Percentiles rank a stretch among this genome's conserved stretches.
phyloP scores from a whole-genome alignment of 73 alveolate genomes.

The Paramecium biaurelia region DNA sequence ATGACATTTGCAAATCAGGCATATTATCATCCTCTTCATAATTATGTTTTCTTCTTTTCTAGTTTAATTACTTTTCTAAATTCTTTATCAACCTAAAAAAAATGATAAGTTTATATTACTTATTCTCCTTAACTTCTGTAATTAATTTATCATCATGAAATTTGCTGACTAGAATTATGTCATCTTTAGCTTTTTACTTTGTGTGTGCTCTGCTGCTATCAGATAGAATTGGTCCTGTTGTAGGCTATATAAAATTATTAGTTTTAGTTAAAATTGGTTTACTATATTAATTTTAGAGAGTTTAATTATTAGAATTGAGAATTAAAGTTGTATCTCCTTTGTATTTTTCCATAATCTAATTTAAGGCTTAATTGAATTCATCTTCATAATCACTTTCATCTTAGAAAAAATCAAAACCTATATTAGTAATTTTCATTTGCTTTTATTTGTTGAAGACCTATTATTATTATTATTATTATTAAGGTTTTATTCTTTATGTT shows the following conservation, averaged over 20 bases:
- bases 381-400: neutral
- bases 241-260: neutral
- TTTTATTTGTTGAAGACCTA: neutral
- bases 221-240: neutral
- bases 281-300: neutral
- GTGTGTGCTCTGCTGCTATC: neutral
- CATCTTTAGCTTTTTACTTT: neutral
- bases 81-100: neutral
- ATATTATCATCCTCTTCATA: neutral
- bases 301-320: neutral
- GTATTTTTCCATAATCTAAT: constrained; percentile 25
- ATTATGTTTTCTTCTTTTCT: constrained; percentile 9
- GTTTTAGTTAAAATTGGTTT: neutral
- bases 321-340: neutral
- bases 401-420: constrained; percentile 20
- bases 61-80: neutral
- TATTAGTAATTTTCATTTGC: neutral
- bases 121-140: constrained; percentile 33
- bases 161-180: neutral
- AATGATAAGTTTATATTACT: neutral
- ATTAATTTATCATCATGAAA: neutral
- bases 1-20: constrained; percentile 26
- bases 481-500: neutral
- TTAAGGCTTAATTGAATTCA: constrained; percentile 13
- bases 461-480: neutral